These are phyloP conservation scores for Kitagawia praeruptora DNA, from an alignment of 129 eudicot genomes.

Conservation along the genomic window DNA sequence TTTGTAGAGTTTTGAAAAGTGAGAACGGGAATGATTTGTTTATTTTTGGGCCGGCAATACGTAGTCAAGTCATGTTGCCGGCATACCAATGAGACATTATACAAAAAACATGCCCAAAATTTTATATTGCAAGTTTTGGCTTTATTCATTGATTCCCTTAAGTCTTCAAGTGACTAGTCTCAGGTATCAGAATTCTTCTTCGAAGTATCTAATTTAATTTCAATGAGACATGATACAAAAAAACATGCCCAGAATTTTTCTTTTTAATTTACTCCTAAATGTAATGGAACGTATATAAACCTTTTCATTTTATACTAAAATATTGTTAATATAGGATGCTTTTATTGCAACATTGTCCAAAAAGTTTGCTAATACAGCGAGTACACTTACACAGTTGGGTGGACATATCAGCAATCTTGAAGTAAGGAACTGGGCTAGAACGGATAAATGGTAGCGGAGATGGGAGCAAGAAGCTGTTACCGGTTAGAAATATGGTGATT, in stretches of 20 bases:
- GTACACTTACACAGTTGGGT: too few relatives aligned
- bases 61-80: constrained; percentile 31
- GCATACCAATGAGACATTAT: constrained; percentile 11
- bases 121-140: background rate
- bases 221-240: too few relatives aligned
- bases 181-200: background rate
- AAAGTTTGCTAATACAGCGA: too few relatives aligned
- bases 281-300: too few relatives aligned
- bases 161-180: background rate
- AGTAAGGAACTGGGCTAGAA: background rate
- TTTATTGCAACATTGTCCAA: too few relatives aligned
- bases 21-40: constrained; percentile 8
- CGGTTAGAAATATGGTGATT: too few relatives aligned
- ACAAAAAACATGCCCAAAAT: background rate
- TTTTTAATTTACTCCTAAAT: too few relatives aligned
- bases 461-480: background rate
- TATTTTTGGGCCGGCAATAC: constrained; percentile 25
- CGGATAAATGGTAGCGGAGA: background rate
- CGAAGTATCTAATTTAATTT: too few relatives aligned
- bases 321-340: too few relatives aligned
- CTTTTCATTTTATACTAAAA: too few relatives aligned
- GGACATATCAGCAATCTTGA: too few relatives aligned
- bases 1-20: constrained; percentile 15
- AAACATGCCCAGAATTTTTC: too few relatives aligned
- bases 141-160: background rate